Evolutionary conservation across 2,329 filamentous ascomycete genomes (phyloP).

Genomic region (Scedosporium aurantiacum): DNA sequence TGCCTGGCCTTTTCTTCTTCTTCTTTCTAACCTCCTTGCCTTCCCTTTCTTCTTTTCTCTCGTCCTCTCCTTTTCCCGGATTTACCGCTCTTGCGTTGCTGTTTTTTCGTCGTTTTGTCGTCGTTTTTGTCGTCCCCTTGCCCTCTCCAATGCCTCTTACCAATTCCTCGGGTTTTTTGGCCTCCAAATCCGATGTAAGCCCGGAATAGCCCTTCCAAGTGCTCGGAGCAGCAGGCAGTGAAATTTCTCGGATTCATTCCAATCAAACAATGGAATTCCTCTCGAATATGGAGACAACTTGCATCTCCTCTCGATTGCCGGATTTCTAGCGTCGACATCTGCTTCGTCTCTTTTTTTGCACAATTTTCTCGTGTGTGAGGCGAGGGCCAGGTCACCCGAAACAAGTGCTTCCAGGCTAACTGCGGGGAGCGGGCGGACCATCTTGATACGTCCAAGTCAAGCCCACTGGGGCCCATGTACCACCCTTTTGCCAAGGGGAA

Average conservation of each 20-base stretch:
- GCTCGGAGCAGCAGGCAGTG: not conserved
- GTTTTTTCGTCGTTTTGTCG: constrained; percentile 3
- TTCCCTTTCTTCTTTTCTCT: constrained; percentile 5
- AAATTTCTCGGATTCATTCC: not conserved
- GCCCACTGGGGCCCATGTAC: not conserved
- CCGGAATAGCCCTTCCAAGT: not conserved
- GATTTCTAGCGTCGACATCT: not conserved
- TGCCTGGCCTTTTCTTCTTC: constrained; percentile 14
- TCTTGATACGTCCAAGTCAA: not conserved
- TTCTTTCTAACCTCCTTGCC: constrained; percentile 9
- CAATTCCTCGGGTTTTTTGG: not conserved
- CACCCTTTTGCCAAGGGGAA: not conserved
- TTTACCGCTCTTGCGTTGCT: constrained; percentile 5
- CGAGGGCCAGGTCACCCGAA: not conserved
- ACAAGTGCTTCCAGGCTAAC: not conserved
- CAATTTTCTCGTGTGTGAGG: not conserved
- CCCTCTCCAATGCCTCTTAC: not conserved
- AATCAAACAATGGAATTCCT: not conserved
- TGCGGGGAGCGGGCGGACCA: not conserved
- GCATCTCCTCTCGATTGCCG: not conserved
- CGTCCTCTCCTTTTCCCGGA: constrained; percentile 4
- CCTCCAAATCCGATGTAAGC: not conserved
- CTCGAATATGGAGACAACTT: not conserved
- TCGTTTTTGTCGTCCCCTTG: not conserved
- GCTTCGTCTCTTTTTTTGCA: not conserved